Evolutionary conservation across 495 filamentous ascomycete species (phyloP).

Genomic region (Hypoxylon fragiforme): DNA sequence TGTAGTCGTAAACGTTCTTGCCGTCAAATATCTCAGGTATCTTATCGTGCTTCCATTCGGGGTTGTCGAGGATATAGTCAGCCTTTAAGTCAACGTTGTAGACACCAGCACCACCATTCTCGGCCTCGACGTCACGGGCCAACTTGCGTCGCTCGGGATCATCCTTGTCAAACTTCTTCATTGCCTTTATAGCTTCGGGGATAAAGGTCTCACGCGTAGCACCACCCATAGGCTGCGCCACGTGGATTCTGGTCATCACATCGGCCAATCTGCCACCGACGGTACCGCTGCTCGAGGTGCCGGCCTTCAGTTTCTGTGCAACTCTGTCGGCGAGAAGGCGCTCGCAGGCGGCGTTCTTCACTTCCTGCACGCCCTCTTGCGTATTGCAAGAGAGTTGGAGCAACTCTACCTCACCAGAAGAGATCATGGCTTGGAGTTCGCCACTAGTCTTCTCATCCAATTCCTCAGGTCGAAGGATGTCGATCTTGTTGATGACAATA

Average conservation of each 20-base stretch:
- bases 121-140: constrained; percentile 86
- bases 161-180: constrained; percentile 85
- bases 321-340: constrained; percentile 89
- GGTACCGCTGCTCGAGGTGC: constrained; percentile 70
- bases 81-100: constrained; percentile 89
- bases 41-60: constrained; percentile 94
- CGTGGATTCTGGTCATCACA: constrained; percentile 90
- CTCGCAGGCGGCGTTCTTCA: constrained; percentile 94
- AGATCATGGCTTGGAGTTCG: constrained; percentile 76
- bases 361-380: constrained; percentile 87
- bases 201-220: constrained; percentile 79
- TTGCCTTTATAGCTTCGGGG: constrained; percentile 76
- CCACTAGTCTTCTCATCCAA: constrained; percentile 78
- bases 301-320: constrained; percentile 91
- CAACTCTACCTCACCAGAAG: constrained; percentile 85
- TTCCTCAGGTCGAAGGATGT: constrained; percentile 84
- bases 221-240: constrained; percentile 87
- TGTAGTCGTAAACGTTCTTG: constrained; percentile 94
- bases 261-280: constrained; percentile 80
- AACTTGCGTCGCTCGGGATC: constrained; percentile 79
- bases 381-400: constrained; percentile 92
- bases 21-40: constrained; percentile 91
- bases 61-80: constrained; percentile 80
- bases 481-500: constrained; percentile 97
- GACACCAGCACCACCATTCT: constrained; percentile 91